Evolutionary conservation across 2,329 filamentous ascomycete species (phyloP).

Genomic region (Leptodontidium sp.): DNA sequence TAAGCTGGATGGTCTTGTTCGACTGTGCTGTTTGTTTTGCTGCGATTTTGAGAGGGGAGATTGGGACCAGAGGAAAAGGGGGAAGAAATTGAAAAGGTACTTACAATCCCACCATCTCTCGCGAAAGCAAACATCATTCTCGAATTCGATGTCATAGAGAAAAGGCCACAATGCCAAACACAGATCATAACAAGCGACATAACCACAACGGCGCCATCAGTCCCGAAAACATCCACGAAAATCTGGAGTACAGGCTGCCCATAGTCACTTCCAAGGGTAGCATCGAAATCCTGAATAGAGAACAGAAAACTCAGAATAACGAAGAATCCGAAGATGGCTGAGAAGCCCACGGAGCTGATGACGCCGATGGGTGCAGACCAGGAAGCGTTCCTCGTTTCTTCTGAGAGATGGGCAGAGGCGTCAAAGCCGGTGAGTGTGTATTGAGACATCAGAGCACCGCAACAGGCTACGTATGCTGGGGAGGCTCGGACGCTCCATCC

Average conservation of each 20-base stretch:
- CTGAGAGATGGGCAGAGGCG: conserved; percentile 63
- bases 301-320: conserved; percentile 65
- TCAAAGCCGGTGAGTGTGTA: conserved; percentile 64
- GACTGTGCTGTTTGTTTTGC: too few relatives aligned
- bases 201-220: conserved; percentile 61
- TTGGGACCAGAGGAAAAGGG: background rate
- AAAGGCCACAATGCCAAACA: conserved; percentile 68
- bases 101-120: conserved; percentile 60
- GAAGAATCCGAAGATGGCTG: conserved; percentile 65
- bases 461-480: conserved; percentile 61
- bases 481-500: conserved; percentile 63
- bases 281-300: conserved; percentile 64
- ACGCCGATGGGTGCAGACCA: conserved; percentile 67
- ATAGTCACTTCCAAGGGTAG: conserved; percentile 55
- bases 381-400: conserved; percentile 64
- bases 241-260: conserved; percentile 66
- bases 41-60: background rate
- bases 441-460: conserved; percentile 62
- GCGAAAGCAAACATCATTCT: conserved; percentile 68
- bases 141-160: conserved; percentile 63
- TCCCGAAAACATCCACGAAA: conserved; percentile 63
- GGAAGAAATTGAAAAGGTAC: conserved; percentile 26
- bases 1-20: background rate
- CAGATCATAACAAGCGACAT: conserved; percentile 65
- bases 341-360: conserved; percentile 63